phyloP scores from a whole-genome alignment of 305 asterid genomes.

The Ruellia speciosa region DNA sequence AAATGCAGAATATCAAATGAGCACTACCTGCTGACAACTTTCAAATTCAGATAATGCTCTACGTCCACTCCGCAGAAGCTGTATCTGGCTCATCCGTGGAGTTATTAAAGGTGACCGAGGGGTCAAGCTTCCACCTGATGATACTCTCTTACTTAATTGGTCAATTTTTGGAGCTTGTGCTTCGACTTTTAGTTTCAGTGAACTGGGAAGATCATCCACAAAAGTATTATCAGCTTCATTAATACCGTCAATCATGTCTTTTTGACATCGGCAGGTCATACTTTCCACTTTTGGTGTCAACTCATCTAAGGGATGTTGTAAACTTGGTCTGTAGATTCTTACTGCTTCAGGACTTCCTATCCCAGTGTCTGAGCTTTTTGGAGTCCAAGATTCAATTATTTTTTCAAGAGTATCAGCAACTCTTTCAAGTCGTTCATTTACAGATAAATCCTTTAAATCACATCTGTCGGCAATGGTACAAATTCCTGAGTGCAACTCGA shows the following conservation, averaged over 20 bases:
- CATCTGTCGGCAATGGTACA: constrained; percentile 96
- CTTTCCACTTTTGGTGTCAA: constrained; percentile 39
- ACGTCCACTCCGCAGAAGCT: constrained; percentile 60
- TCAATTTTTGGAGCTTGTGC: constrained; percentile 31
- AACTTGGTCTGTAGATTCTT: constrained; percentile 36
- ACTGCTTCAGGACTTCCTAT: constrained; percentile 52
- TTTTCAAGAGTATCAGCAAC: constrained; percentile 85
- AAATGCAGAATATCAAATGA: constrained; percentile 8
- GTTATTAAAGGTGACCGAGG: constrained; percentile 91
- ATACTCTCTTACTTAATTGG: constrained; percentile 42
- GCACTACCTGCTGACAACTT: constrained; percentile 76
- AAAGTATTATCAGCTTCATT: constrained; percentile 41
- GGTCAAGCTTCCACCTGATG: constrained; percentile 68
- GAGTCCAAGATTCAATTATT: constrained; percentile 80
- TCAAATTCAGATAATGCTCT: constrained; percentile 69
- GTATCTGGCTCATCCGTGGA: constrained; percentile 78
- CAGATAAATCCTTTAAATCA: constrained; percentile 86
- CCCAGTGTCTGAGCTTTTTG: constrained; percentile 44
- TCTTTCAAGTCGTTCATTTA: constrained; percentile 84
- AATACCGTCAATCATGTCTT: constrained; percentile 38
- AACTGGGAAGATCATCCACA: constrained; percentile 37
- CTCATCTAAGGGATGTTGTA: constrained; percentile 43
- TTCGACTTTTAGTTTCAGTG: constrained; percentile 34
- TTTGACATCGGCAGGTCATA: constrained; percentile 40
- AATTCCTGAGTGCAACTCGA: constrained; percentile 91